phyloP scores from a whole-genome alignment of 2,329 filamentous ascomycete genomes.

The Thielaviopsis euricoi region DNA sequence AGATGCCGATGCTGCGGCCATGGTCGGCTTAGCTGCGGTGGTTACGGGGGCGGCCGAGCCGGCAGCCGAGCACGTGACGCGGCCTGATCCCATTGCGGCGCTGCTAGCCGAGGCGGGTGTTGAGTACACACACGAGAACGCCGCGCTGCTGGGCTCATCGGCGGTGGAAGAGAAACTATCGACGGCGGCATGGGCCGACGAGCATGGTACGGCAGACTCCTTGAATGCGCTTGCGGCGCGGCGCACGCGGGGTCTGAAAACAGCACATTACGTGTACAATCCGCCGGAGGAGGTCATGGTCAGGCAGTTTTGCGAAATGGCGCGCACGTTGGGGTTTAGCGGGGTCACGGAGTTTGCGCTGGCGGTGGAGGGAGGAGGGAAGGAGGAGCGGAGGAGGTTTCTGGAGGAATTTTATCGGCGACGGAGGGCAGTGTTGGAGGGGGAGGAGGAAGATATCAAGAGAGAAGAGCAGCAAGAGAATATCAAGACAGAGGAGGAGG shows the following conservation, averaged over 20 bases:
- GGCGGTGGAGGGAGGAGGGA: constrained; percentile 79
- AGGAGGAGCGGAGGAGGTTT: constrained; percentile 61
- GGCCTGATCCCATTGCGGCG: constrained; percentile 57
- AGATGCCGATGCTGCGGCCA: constrained; percentile 40
- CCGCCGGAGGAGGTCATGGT: constrained; percentile 58
- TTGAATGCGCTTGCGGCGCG: constrained; percentile 16
- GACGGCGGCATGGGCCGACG: constrained; percentile 48
- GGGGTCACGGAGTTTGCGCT: constrained; percentile 73
- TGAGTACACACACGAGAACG: constrained; percentile 91
- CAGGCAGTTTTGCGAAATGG: constrained; percentile 86
- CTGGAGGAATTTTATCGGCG: constrained; percentile 65
- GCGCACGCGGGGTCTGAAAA: constrained; percentile 15
- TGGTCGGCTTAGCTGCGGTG: constrained; percentile 51
- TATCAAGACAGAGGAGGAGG: constrained; percentile 12
- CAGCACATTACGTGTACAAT: constrained; percentile 36
- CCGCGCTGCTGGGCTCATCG: constrained; percentile 84
- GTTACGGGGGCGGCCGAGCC: constrained; percentile 31
- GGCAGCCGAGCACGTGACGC: constrained; percentile 15
- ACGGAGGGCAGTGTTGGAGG: constrained; percentile 37
- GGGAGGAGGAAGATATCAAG: constrained; percentile 10
- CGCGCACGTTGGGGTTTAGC: constrained; percentile 57
- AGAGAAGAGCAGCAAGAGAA: no score
- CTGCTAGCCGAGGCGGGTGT: constrained; percentile 81
- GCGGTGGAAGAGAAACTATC: constrained; percentile 73
- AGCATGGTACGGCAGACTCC: constrained; percentile 14